Evolutionary conservation across 1,284 basidiomycete species (phyloP), one percentile per base, ranked within the genome.

Genomic region (Ceratobasidium sp.): DNA sequence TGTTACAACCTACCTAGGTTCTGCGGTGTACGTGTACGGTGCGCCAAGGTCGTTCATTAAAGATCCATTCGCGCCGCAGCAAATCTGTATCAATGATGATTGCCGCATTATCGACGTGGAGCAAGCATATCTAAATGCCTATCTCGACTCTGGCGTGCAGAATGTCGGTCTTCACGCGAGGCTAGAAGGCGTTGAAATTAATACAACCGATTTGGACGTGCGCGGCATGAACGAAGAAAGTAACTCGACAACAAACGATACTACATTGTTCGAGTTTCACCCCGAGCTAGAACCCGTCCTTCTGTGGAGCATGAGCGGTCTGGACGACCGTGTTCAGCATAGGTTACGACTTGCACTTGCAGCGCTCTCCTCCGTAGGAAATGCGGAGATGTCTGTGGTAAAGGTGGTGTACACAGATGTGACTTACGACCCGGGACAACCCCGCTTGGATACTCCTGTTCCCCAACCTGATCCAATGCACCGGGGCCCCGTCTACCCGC

Each of bases 301-400:
- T 6, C 50, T 53, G 8, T 53, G 50, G 50, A 53, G 50, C 19
- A 19, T 22, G 27, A 53, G n/a, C n/a, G 50, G 50, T 22, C 50
- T 53, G 5, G 50, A 53, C 50, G 50, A 53, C 19, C 50, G 27
- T 22, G 5, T 19, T 53, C 50, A 53, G 17, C 50, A 53, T 19
- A 53, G n/a, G 50, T 27, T 53, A 19, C 50, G 50, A 53, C 50
- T 53, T 53, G 50, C 50, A 19, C 50, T 53, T 19, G 50, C 50
- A 5, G n/a, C 50, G n/a, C 19, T 53, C 8, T 27, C n/a, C 17
- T 53, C 50, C 5, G 7, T 22, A 19, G 50, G 27, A 8, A 19
- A 53, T 53, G 50, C 50, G 17, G 50, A 53, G 27, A 53, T 53
- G 50, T 22, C 50, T 6, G 27, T 53, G n/a, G 50, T 27, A 7